Base-by-base conservation (phyloP, 1,284 basidiomycete species). In the Moniliella sp. region DNA sequence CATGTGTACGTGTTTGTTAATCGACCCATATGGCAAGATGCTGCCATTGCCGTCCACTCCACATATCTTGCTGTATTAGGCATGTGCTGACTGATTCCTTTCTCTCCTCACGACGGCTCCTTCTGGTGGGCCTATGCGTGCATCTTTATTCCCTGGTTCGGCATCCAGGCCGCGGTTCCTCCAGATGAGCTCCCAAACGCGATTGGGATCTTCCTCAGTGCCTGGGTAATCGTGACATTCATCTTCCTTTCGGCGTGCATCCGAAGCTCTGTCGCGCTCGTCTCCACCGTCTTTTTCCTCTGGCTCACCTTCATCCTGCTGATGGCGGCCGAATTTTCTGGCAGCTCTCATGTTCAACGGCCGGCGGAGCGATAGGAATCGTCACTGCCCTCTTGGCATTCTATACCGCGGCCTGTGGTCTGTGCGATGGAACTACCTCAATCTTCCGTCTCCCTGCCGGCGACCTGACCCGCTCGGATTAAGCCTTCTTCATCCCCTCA, bases 261-360 rank as follows among this genome's bases (percentile, higher is more conserved):
- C 12, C 30, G 30, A 10, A 47, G 45, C 3, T 46, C 44, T 7
- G 42, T 52, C n/a, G 51, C 40, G n/a, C 39, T 58, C 19, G 48
- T 74, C 27, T 49, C 66, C 3, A 67, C 88, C 17, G 78, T 93
- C 64, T 67, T 71, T 57, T 72, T 72, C 65, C 69, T 91, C 4
- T 67, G 71, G 17, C 40, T 69, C 21, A 67, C 65, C 8, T 69
- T 69, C 59, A 49, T 64, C 32, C 40, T 66, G 1, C 44, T 48
- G 30, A 65, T 42, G 37, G 43, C 61, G 15, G 36, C 42, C 14
- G 45, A 50, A 28, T 34, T 54, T 15, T 42, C 47, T 27, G 48
- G 43, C 4, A 43, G 43, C 16, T 25, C 37, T 3, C 33, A 39
- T 17, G 39, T 56, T 29, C 37, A 33, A 46, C 30, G 13, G 50